Evolutionary conservation across 2,329 filamentous ascomycete species (phyloP), one percentile per base, ranked within the genome.

Genomic region (Penicillium sp.): DNA sequence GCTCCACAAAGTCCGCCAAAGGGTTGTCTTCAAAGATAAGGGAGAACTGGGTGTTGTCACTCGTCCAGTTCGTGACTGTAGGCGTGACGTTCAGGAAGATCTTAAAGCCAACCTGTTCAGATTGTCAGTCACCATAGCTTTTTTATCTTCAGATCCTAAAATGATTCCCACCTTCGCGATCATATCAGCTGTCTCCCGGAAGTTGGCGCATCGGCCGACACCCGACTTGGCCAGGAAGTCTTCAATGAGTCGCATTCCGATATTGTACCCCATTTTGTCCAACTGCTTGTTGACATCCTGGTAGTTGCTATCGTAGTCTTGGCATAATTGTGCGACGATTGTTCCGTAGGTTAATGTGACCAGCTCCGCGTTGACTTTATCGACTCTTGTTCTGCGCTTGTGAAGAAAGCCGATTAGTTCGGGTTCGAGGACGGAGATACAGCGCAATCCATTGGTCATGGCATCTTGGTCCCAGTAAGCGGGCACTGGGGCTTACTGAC

Each of bases 241-340:
- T 67, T 99, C 94, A 65, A 99, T 97, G 62, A 99, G 78, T 37
- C 94, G 89, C 69, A 97, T 81, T 29, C 94, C 94, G 61, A 99
- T 99, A 69, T 97, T 97, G 78, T 97, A 97, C 52, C 94, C 94
- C 94, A 99, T 99, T 77, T 93, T 95, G 72, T 99, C 94, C 42
- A 99, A 83, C 74, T 99, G 94, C 74, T 93, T 91, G 78, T 99
- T 99, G 71, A 99, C 93, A 73, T 97, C 91, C 49, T 85, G 80
- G 72, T 99, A 99, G 77, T 97, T 91, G 67, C 85, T 87, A 66
- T 97, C 91, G 72, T 93, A 96, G 79, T 99, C 94, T 74, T 93
- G 93, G 79, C 93, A 97, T 62, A 99, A 81, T 74, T 97, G 93
- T 54, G 91, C 90, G 54, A 99, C 94, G 60, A 99, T 95, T 25